Conservation (phyloP, 495 filamentous ascomycete species). For the Margaritispora aquatica region DNA sequence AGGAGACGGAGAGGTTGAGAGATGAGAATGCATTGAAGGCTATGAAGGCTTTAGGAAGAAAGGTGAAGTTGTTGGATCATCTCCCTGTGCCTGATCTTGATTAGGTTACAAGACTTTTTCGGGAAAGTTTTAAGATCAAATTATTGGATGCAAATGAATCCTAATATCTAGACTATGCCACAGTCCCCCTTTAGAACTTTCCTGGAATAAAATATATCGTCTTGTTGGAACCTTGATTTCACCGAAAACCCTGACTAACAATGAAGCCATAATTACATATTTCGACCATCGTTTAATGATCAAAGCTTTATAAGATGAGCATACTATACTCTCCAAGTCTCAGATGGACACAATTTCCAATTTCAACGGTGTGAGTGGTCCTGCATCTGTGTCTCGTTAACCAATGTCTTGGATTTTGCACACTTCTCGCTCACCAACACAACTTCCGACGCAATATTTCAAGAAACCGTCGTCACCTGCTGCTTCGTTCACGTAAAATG, state of each 20-base stretch:
- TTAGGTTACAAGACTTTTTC: slow-evolving; percentile 29
- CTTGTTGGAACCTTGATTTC: too few relatives aligned
- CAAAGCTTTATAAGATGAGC: too few relatives aligned
- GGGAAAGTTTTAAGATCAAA: too few relatives aligned
- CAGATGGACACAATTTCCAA: background rate
- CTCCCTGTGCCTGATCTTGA: slow-evolving; percentile 76
- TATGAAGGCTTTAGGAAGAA: slow-evolving; percentile 62
- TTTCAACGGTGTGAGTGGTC: background rate
- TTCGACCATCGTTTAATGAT: too few relatives aligned
- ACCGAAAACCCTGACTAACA: too few relatives aligned
- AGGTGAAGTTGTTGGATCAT: slow-evolving; percentile 73
- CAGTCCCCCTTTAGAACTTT: too few relatives aligned
- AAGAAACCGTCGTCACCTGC: background rate
- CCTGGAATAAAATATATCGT: too few relatives aligned
- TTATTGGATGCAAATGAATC: too few relatives aligned
- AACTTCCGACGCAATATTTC: background rate
- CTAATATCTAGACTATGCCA: background rate
- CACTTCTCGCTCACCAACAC: background rate
- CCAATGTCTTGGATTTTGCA: too few relatives aligned
- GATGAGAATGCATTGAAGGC: slow-evolving; percentile 68
- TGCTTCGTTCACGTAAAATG: background rate
- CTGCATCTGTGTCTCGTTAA: background rate
- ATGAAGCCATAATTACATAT: too few relatives aligned
- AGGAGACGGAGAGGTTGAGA: slow-evolving; percentile 63
- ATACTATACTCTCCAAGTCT: too few relatives aligned